Evolutionary conservation across 2,329 filamentous ascomycete genomes (phyloP).

Genomic region (Cladosporium sp.): DNA sequence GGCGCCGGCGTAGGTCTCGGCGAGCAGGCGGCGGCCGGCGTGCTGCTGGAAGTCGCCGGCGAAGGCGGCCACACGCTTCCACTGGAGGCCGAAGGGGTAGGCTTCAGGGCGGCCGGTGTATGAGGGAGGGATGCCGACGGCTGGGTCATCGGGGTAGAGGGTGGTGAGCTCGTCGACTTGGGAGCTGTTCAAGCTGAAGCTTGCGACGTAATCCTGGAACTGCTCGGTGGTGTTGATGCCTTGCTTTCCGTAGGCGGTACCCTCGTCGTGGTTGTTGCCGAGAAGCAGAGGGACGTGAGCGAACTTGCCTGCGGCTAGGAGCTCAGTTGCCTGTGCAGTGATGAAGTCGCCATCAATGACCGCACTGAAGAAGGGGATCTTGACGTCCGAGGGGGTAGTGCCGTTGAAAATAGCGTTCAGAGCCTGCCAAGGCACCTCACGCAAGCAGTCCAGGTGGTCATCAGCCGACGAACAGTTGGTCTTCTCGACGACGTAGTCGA

Average conservation of each 20-base stretch:
- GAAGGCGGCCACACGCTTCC: conserved; percentile 7
- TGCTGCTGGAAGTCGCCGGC: conserved; percentile 9
- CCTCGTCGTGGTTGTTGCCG: conserved; percentile 25
- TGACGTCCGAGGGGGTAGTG: conserved; percentile 5
- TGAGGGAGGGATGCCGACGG: conserved; percentile 1
- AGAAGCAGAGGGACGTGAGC: conserved; percentile 24
- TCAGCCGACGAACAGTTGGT: conserved; percentile 51
- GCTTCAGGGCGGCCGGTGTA: neutral
- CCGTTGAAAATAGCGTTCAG: conserved; percentile 20
- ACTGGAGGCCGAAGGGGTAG: neutral
- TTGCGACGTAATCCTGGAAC: conserved; percentile 10
- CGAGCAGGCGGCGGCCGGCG: conserved; percentile 3
- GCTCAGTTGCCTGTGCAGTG: neutral
- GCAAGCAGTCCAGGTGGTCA: conserved; percentile 60
- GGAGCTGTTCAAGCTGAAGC: neutral
- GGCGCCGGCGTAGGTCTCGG: conserved; percentile 3
- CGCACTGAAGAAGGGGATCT: neutral
- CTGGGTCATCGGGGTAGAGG: conserved; percentile 7
- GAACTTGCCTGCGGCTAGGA: conserved; percentile 12
- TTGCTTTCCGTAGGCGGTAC: conserved; percentile 19
- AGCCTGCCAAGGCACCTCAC: conserved; percentile 31
- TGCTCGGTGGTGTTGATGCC: conserved; percentile 22
- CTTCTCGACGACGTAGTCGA: conserved; percentile 52
- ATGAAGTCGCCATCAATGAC: conserved; percentile 8
- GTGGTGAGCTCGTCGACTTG: neutral